These are phyloP conservation scores for Aspergillus ochraceus DNA, from an alignment of 2,329 filamentous ascomycete species.

Conservation along the genomic window DNA sequence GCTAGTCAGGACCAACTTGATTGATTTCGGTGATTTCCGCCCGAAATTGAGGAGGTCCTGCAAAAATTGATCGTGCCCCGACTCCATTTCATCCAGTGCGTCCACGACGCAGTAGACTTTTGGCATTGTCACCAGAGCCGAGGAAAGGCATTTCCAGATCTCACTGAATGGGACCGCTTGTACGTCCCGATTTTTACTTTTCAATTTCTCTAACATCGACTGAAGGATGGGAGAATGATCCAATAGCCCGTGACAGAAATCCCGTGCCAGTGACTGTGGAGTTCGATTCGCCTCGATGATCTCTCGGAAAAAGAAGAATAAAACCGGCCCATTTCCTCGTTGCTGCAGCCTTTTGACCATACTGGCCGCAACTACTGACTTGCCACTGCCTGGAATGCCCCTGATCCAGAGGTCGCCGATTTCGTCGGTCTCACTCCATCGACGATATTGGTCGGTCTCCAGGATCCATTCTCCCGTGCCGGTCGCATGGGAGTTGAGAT, in stretches of 20 bases:
- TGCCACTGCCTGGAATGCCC: conserved; percentile 24
- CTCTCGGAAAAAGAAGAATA: conserved; percentile 24
- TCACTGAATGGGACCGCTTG: background rate
- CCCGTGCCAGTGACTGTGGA: conserved; percentile 13
- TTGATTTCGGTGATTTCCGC: conserved; percentile 19
- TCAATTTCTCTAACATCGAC: background rate
- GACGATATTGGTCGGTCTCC: conserved; percentile 7
- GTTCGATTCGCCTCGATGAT: conserved; percentile 21
- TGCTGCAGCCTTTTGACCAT: conserved; percentile 10
- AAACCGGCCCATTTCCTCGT: conserved; percentile 3
- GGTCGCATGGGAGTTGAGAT: conserved; percentile 3
- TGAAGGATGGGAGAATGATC: conserved; percentile 10
- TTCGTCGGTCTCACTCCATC: conserved; percentile 10
- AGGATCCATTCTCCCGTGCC: conserved; percentile 22
- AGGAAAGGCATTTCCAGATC: conserved; percentile 4
- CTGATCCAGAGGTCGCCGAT: conserved; percentile 23
- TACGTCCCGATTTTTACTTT: background rate
- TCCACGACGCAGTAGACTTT: conserved; percentile 44
- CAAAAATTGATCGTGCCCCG: conserved; percentile 38
- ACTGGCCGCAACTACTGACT: conserved; percentile 23
- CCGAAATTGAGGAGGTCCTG: conserved; percentile 31
- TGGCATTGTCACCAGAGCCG: conserved; percentile 3
- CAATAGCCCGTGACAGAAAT: conserved; percentile 13
- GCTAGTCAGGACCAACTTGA: conserved; percentile 49
- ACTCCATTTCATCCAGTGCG: conserved; percentile 52